These are phyloP conservation scores for Craspedostauros australis DNA, from an alignment of 108 stramenopile genomes.

Conservation along the genomic window DNA sequence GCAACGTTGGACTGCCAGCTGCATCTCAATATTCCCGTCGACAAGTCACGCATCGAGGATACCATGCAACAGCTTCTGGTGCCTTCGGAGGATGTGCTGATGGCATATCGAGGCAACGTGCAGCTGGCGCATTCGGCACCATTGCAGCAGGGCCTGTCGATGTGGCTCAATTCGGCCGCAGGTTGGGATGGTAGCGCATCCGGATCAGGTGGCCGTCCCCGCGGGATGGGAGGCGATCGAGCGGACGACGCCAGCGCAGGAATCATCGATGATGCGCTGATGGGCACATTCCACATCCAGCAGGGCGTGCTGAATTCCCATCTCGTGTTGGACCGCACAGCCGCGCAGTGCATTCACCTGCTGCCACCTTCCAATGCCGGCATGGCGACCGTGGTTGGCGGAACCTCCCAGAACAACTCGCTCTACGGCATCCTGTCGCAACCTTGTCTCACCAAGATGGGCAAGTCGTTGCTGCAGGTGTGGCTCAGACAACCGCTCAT, in stretches of 20 bases:
- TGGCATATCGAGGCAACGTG: slow-evolving; percentile 26
- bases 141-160: slow-evolving; percentile 25
- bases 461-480: slow-evolving; percentile 47
- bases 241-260: too few relatives aligned
- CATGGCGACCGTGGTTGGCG: slow-evolving; percentile 44
- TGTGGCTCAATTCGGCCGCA: slow-evolving; percentile 23
- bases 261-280: background rate
- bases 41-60: slow-evolving; percentile 7
- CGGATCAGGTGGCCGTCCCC: too few relatives aligned
- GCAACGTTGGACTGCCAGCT: slow-evolving; percentile 2
- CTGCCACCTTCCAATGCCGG: slow-evolving; percentile 63
- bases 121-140: slow-evolving; percentile 4
- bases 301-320: slow-evolving; percentile 38
- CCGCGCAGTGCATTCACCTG: slow-evolving; percentile 67
- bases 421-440: slow-evolving; percentile 63
- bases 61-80: slow-evolving; percentile 11
- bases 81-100: slow-evolving; percentile 5
- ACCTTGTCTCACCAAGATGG: slow-evolving; percentile 63
- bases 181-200: too few relatives aligned
- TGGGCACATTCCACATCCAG: slow-evolving; percentile 15
- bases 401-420: slow-evolving; percentile 51
- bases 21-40: slow-evolving; percentile 14
- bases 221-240: slow-evolving; percentile 32
- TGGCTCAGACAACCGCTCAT: slow-evolving; percentile 83
- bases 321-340: slow-evolving; percentile 67